Percentiles rank a stretch among this genome's conserved stretches.
These are phyloP conservation scores for Globisporangium splendens DNA, from an alignment of 352 stramenopile genomes.

Conservation along the genomic window DNA sequence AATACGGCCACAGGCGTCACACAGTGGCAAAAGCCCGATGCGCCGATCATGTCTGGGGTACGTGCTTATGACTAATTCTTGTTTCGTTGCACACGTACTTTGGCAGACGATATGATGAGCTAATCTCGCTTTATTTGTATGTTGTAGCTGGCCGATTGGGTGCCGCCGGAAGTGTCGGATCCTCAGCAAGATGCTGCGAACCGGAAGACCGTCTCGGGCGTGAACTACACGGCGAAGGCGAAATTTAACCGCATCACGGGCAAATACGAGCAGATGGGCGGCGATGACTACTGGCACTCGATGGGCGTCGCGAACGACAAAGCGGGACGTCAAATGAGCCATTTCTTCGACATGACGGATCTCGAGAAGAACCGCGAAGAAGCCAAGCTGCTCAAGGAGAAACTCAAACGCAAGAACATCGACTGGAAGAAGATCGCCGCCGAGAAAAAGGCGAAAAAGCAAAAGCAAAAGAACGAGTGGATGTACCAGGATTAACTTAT, in stretches of 20 bases:
- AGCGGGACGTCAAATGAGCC: slow-evolving; percentile 78
- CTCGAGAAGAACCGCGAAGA: slow-evolving; percentile 84
- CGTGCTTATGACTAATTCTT: slow-evolving; percentile 12
- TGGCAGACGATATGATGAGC: not conserved
- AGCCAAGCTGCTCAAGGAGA: slow-evolving; percentile 66
- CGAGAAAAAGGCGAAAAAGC: slow-evolving; percentile 86
- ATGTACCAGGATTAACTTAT: slow-evolving; percentile 58
- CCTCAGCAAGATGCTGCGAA: slow-evolving; percentile 13
- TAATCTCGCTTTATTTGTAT: not conserved
- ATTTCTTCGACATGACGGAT: slow-evolving; percentile 80
- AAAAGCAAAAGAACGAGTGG: slow-evolving; percentile 85
- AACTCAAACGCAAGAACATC: slow-evolving; percentile 82
- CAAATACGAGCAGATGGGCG: slow-evolving; percentile 67
- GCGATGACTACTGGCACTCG: slow-evolving; percentile 64
- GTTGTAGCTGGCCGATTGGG: slow-evolving; percentile 71
- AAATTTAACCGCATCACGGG: slow-evolving; percentile 81
- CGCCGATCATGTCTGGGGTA: slow-evolving; percentile 65
- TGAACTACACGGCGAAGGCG: slow-evolving; percentile 62
- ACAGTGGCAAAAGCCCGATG: slow-evolving; percentile 76
- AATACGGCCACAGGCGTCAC: slow-evolving; percentile 74
- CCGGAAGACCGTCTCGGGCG: slow-evolving; percentile 44
- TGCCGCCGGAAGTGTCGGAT: slow-evolving; percentile 48
- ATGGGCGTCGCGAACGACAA: slow-evolving; percentile 59
- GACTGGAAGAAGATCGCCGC: slow-evolving; percentile 85
- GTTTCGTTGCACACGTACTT: not conserved